phyloP scores from a whole-genome alignment of 2,329 filamentous ascomycete genomes.

The Didymellaceae sp. region DNA sequence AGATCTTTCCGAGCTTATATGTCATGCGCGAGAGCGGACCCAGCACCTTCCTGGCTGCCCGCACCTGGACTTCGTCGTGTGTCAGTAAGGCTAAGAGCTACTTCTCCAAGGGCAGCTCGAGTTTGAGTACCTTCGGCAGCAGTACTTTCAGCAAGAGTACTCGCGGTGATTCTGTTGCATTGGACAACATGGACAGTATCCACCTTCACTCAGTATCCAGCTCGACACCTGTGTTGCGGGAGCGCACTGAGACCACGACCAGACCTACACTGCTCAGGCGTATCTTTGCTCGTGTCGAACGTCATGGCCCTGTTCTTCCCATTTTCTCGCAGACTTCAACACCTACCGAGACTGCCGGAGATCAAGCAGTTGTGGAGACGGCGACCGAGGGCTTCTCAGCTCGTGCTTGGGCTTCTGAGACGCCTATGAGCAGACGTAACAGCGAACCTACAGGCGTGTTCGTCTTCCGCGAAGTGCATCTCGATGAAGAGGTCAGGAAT shows the following conservation, averaged over 20 bases:
- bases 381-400: slow-evolving; percentile 25
- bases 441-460: slow-evolving; percentile 25
- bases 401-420: slow-evolving; percentile 34
- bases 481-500: slow-evolving; percentile 17
- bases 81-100: slow-evolving; percentile 37
- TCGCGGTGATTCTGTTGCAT: slow-evolving; percentile 19
- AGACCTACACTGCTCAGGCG: slow-evolving; percentile 26
- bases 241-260: not conserved
- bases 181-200: slow-evolving; percentile 3
- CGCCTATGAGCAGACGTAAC: not conserved
- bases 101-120: slow-evolving; percentile 18
- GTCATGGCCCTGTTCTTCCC: slow-evolving; percentile 24
- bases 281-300: slow-evolving; percentile 22
- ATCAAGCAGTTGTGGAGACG: slow-evolving; percentile 2
- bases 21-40: slow-evolving; percentile 20
- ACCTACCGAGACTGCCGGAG: not conserved
- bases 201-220: slow-evolving; percentile 18
- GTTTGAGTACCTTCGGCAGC: slow-evolving; percentile 19
- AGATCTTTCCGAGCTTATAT: slow-evolving; percentile 40
- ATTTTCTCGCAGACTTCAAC: slow-evolving; percentile 20
- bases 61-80: slow-evolving; percentile 24
- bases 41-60: slow-evolving; percentile 22
- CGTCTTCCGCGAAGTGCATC: slow-evolving; percentile 37
- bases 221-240: slow-evolving; percentile 11
- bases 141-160: slow-evolving; percentile 19